A percentile compares a stretch with the other conserved stretches of the same genome.
phyloP scores from a whole-genome alignment of 1,284 basidiomycete genomes.

The Cutaneotrichosporon sp. region DNA sequence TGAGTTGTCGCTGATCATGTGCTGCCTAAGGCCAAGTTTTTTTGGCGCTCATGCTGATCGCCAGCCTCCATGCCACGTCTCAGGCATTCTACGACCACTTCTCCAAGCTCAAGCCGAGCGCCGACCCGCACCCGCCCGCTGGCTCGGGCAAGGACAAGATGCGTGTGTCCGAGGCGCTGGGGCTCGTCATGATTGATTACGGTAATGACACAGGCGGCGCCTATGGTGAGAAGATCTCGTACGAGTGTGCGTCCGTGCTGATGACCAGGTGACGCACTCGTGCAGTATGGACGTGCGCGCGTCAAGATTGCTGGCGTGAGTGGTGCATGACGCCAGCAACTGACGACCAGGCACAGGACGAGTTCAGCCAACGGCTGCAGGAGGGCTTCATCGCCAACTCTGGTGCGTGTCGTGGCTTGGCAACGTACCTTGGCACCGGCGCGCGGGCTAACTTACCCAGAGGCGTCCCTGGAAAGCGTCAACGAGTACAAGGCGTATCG shows the following conservation, averaged over 20 bases:
- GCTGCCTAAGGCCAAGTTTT: not conserved
- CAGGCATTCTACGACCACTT: conserved; percentile 46
- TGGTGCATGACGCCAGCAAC: not conserved
- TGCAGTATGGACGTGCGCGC: conserved; percentile 73
- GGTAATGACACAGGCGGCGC: conserved; percentile 75
- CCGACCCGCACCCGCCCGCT: conserved; percentile 48
- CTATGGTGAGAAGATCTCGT: conserved; percentile 54
- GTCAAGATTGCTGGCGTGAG: conserved; percentile 71
- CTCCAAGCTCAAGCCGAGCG: conserved; percentile 46
- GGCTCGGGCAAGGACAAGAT: conserved; percentile 49
- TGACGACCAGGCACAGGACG: conserved; percentile 9
- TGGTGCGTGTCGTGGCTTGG: conserved; percentile 25
- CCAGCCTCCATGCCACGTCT: conserved; percentile 51
- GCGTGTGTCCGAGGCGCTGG: conserved; percentile 71
- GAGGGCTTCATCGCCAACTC: conserved; percentile 74
- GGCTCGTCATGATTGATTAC: conserved; percentile 79
- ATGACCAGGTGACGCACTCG: conserved; percentile 59
- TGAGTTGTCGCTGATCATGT: conserved; percentile 49
- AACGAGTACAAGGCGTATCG: conserved; percentile 52
- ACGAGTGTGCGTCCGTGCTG: conserved; percentile 3
- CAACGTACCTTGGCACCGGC: not conserved
- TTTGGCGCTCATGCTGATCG: not conserved
- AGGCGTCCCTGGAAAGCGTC: conserved; percentile 56
- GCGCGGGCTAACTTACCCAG: conserved; percentile 30
- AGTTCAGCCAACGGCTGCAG: conserved; percentile 55